Conservation (phyloP, 345 rosid genomes). For the Linum trigynum region DNA sequence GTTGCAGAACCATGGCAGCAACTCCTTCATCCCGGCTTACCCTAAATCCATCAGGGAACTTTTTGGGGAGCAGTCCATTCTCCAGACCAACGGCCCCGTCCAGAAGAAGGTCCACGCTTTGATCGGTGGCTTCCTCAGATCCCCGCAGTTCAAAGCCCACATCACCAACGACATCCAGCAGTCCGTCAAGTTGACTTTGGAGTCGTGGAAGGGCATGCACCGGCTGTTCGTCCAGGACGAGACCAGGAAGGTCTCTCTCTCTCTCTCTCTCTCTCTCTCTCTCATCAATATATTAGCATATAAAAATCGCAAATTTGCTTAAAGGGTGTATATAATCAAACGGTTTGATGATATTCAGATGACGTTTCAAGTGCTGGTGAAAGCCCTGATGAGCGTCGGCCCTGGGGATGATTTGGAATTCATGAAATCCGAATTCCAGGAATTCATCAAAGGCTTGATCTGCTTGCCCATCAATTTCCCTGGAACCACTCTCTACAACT, state of each 20-base stretch:
- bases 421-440: slow-evolving; percentile 63
- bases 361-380: slow-evolving; percentile 65
- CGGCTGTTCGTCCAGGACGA: slow-evolving; percentile 56
- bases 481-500: slow-evolving; percentile 72
- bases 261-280: not conserved
- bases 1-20: slow-evolving; percentile 71
- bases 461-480: slow-evolving; percentile 87
- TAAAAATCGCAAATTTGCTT: no score
- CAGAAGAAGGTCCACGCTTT: slow-evolving; percentile 72
- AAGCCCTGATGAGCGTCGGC: slow-evolving; percentile 55
- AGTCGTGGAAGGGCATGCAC: slow-evolving; percentile 50
- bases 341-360: slow-evolving; percentile 37
- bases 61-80: slow-evolving; percentile 69
- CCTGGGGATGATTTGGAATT: slow-evolving; percentile 63
- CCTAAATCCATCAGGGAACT: slow-evolving; percentile 70
- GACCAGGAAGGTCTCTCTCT: slow-evolving; percentile 45
- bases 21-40: slow-evolving; percentile 65
- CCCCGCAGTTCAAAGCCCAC: slow-evolving; percentile 60
- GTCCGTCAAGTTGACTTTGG: slow-evolving; percentile 40
- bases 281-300: no score
- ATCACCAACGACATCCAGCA: slow-evolving; percentile 52
- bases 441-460: slow-evolving; percentile 81
- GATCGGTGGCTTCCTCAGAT: slow-evolving; percentile 66
- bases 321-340: no score
- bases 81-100: slow-evolving; percentile 59